Percentiles rank a stretch among this genome's conserved stretches.
Evolutionary conservation across 306 rosid genomes (phyloP).

Genomic region (Pyrus betulifolia): DNA sequence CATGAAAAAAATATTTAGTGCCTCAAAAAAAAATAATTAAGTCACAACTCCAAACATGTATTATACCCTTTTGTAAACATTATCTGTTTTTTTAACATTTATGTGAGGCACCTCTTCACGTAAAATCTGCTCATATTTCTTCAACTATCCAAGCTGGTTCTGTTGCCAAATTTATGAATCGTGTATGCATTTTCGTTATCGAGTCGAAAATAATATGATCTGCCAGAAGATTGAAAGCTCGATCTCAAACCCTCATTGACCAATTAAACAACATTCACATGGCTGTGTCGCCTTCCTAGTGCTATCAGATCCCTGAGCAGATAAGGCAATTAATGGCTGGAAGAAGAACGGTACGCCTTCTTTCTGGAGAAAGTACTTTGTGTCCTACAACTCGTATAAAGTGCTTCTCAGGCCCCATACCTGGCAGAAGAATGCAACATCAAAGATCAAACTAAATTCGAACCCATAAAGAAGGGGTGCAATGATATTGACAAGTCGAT

Average conservation of each 20-base stretch:
- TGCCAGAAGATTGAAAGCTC: background rate
- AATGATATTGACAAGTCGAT: background rate
- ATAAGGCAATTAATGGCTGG: too few species aligned
- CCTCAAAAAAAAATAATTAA: too few species aligned
- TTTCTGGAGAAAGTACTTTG: background rate
- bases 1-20: too few species aligned
- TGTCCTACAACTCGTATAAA: background rate
- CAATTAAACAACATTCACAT: background rate
- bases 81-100: too few species aligned
- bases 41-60: too few species aligned
- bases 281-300: background rate
- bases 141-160: background rate
- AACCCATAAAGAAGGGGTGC: background rate
- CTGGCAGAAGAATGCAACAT: conserved; percentile 2
- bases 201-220: background rate
- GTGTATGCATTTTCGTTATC: background rate
- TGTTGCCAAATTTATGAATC: background rate
- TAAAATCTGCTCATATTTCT: too few species aligned
- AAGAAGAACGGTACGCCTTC: background rate
- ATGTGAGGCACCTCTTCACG: too few species aligned
- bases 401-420: background rate
- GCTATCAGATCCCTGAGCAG: too few species aligned
- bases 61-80: too few species aligned
- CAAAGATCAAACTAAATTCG: too few species aligned
- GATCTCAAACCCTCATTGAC: background rate